Evolutionary conservation across 1,284 basidiomycete species (phyloP).

Genomic region (Erythrobasidium hasegawianum): DNA sequence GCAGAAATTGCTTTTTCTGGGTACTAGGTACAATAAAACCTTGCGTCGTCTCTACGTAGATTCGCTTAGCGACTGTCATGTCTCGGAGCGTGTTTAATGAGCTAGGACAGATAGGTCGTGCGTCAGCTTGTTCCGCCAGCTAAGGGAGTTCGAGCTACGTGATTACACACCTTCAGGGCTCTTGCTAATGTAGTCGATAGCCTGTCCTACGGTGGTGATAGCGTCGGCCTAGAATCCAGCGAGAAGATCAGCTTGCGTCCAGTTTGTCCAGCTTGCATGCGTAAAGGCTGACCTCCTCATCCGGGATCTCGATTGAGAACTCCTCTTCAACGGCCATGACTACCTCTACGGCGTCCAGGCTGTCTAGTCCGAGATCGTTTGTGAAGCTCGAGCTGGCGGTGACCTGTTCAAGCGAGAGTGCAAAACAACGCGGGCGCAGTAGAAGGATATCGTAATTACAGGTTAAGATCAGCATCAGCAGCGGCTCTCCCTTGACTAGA

Average conservation of each 20-base stretch:
- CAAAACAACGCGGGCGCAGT: too few relatives aligned
- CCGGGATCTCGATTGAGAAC: slow-evolving; percentile 80
- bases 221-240: slow-evolving; percentile 20
- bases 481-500: too few relatives aligned
- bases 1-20: too few relatives aligned
- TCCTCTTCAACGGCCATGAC: slow-evolving; percentile 96
- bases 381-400: slow-evolving; percentile 70
- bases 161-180: slow-evolving; percentile 68
- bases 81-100: slow-evolving; percentile 11
- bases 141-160: too few relatives aligned
- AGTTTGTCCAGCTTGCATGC: not conserved
- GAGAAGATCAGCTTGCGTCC: slow-evolving; percentile 1
- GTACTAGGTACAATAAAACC: too few relatives aligned
- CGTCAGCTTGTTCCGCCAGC: not conserved
- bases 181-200: slow-evolving; percentile 95
- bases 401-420: too few relatives aligned
- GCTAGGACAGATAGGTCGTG: slow-evolving; percentile 8
- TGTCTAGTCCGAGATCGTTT: slow-evolving; percentile 89
- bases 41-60: too few relatives aligned
- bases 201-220: slow-evolving; percentile 90
- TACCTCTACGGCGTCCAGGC: slow-evolving; percentile 94
- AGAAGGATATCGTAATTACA: not conserved
- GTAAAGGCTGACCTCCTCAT: slow-evolving; percentile 65
- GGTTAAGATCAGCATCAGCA: not conserved
- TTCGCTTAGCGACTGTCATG: too few relatives aligned